Evolutionary conservation across 106 monocot genomes (phyloP), one percentile per base, ranked within the genome.

Genomic region (Cymbidium sinense): DNA sequence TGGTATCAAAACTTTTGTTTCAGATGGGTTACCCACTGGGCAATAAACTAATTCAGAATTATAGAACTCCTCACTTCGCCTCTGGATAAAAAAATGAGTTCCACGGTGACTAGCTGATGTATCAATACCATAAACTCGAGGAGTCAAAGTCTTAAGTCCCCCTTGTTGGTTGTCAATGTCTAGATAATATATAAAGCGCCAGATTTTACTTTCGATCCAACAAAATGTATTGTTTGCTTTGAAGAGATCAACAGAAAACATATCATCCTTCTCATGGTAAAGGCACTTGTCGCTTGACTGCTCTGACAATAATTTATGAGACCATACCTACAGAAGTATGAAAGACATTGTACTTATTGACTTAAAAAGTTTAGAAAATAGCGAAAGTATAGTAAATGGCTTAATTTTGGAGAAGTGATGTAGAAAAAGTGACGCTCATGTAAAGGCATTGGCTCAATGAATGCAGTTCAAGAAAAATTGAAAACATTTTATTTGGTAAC

Each of bases 241-340:
- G 90, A 85, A 95, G 79, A 99, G 88, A 70, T 85, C 85, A 77
- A 99, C 84, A 79, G 90, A 92, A 50, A 94, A 99, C 86, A 86
- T 99, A 62, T 92, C 98, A 92, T 99, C 98, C 43, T 92, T 86
- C 78, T 99, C 98, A 86, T 99, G 89, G 78, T 94, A 99, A 39
- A 99, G 92, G 54, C 91, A 95, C 61, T 25, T 64, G 84, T 99
- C 99, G 78, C 75, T 88, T 77, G 99, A 94, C 78, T 99, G 98
- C 65, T 94, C 94, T 71, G 84, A 79, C 70, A 79, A 87, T 37
- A 99, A 70, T 76, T 81, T 88, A 85, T 99, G 98, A 34, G 80
- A 69, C 98, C 98, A 99, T 18, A 94, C 94, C 98, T 99, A 79
- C 8, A 33, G 47, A 78, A 76, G 30, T 36, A 34, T 27, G 30